phyloP scores from a whole-genome alignment of 768 basidiomycete species.

The Lentinula detonsa region DNA sequence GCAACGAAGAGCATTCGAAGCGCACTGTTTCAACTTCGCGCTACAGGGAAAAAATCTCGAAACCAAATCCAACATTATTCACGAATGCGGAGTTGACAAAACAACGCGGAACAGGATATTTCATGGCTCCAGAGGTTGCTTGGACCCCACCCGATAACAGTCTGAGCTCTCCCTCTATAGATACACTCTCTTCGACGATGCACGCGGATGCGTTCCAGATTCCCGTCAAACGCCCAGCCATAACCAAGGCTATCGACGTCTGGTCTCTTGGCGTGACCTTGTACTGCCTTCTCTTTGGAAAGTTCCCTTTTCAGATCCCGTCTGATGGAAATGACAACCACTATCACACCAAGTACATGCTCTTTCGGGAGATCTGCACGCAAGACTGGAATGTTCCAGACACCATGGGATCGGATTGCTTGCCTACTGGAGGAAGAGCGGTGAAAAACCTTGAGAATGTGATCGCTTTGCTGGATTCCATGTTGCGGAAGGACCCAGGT shows the following conservation, averaged over 20 bases:
- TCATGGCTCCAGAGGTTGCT: conserved; percentile 39
- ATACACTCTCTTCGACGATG: neutral
- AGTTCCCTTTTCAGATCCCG: conserved; percentile 33
- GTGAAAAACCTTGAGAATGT: neutral
- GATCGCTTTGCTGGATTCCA: neutral
- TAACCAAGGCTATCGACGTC: conserved; percentile 40
- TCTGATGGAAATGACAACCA: conserved; percentile 26
- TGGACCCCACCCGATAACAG: conserved; percentile 25
- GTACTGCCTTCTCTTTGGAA: conserved; percentile 41
- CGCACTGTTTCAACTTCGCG: neutral
- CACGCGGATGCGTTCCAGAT: neutral
- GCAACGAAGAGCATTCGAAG: conserved; percentile 7
- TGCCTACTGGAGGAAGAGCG: conserved; percentile 3
- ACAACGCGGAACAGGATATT: conserved; percentile 35
- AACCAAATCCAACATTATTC: conserved; percentile 26
- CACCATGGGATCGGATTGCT: conserved; percentile 23
- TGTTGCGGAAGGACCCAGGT: neutral
- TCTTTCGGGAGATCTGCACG: conserved; percentile 35
- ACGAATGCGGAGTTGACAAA: conserved; percentile 31
- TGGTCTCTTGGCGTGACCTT: conserved; percentile 44
- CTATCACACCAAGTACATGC: conserved; percentile 30
- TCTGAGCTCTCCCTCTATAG: neutral
- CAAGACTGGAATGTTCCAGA: conserved; percentile 32
- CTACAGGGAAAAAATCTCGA: neutral
- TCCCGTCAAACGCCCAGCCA: conserved; percentile 24